Percentiles rank a stretch among this genome's conserved stretches.
phyloP scores from a whole-genome alignment of 352 stramenopile genomes.

The Phytopythium montanum region DNA sequence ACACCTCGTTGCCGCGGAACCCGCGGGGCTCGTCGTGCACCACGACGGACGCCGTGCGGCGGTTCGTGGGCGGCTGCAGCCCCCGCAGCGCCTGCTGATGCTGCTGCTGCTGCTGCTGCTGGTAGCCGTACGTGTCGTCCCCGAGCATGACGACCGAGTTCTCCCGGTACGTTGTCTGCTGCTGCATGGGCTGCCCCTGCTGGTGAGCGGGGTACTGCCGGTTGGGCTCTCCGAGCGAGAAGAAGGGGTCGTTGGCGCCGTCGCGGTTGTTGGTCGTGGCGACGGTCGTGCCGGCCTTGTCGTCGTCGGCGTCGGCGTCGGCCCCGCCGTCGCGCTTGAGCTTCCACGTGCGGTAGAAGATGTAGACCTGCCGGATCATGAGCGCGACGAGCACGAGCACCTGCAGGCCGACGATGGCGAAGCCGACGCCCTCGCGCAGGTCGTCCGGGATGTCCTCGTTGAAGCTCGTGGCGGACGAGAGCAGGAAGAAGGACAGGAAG shows the following conservation, averaged over 20 bases:
- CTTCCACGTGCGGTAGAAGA: constrained; percentile 87
- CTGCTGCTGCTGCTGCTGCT: constrained; percentile 9
- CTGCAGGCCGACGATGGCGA: constrained; percentile 79
- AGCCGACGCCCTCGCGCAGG: constrained; percentile 68
- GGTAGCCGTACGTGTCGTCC: constrained; percentile 23
- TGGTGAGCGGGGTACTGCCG: constrained; percentile 6
- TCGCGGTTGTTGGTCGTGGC: constrained; percentile 46
- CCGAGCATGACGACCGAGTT: constrained; percentile 36
- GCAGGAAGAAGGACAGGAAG: constrained; percentile 77
- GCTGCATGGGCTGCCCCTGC: constrained; percentile 20
- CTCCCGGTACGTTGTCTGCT: constrained; percentile 15
- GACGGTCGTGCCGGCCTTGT: constrained; percentile 34
- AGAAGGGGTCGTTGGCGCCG: constrained; percentile 38
- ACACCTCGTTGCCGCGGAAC: constrained; percentile 46
- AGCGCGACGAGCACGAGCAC: constrained; percentile 77
- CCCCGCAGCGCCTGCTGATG: constrained; percentile 11
- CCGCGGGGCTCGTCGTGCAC: constrained; percentile 16
- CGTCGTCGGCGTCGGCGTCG: constrained; percentile 58
- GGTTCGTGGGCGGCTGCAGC: constrained; percentile 15
- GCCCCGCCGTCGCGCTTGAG: constrained; percentile 42
- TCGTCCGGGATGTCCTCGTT: constrained; percentile 66
- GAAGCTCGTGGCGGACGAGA: constrained; percentile 66
- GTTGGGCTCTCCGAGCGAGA: constrained; percentile 34
- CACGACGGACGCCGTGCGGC: constrained; percentile 20
- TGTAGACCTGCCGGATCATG: constrained; percentile 83